Evolutionary conservation across 805 yeast species (phyloP).

Genomic region (Kazachstania psychrophila): DNA sequence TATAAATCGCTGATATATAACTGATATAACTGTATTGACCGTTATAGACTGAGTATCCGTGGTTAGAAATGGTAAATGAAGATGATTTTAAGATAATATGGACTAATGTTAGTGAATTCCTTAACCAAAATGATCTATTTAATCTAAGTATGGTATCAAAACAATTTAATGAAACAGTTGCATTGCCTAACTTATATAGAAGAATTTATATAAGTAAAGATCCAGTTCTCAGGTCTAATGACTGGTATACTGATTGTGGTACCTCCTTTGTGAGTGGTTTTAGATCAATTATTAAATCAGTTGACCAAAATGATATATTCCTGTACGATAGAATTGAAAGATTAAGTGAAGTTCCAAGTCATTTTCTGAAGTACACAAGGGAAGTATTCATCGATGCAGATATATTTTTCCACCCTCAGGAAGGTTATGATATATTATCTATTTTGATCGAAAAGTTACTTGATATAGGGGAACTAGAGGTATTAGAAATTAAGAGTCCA

Average conservation of each 20-base stretch:
- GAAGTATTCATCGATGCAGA: slow-evolving; percentile 30
- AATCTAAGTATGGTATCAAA: slow-evolving; percentile 29
- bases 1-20: slow-evolving; percentile 1
- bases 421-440: slow-evolving; percentile 11
- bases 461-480: slow-evolving; percentile 17
- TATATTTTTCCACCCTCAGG: slow-evolving; percentile 21
- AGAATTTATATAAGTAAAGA: slow-evolving; percentile 31
- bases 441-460: slow-evolving; percentile 16
- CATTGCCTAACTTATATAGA: slow-evolving; percentile 31
- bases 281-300: slow-evolving; percentile 28
- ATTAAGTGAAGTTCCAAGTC: slow-evolving; percentile 31
- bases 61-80: no score
- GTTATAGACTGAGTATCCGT: no score
- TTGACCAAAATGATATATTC: slow-evolving; percentile 32
- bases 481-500: slow-evolving; percentile 16
- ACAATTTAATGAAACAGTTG: slow-evolving; percentile 24
- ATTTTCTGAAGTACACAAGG: slow-evolving; percentile 23
- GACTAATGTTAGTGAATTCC: slow-evolving; percentile 12
- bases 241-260: slow-evolving; percentile 30
- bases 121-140: slow-evolving; percentile 35
- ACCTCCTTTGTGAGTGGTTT: slow-evolving; percentile 35
- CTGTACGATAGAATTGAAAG: slow-evolving; percentile 34
- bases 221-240: slow-evolving; percentile 24
- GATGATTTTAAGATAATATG: background rate
- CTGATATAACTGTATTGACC: background rate